A percentile compares a stretch with the other conserved stretches of the same genome.
phyloP scores from a whole-genome alignment of 768 basidiomycete species.

The Kwoniella sp. region DNA sequence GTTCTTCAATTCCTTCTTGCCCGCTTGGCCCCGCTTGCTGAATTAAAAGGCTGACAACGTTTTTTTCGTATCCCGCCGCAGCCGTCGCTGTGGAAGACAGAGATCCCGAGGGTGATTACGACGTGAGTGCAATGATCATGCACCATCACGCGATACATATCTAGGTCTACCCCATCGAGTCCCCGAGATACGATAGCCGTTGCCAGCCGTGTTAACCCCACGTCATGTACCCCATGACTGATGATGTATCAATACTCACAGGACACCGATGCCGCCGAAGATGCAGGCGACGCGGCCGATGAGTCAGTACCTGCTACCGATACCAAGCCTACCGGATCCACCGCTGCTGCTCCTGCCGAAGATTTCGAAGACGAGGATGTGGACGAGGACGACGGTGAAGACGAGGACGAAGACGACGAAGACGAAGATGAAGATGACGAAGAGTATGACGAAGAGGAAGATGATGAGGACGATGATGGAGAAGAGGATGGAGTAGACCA shows the following conservation, averaged over 20 bases:
- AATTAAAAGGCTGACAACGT: no score
- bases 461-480: slow-evolving; percentile 13
- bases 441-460: slow-evolving; percentile 15
- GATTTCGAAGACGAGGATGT: slow-evolving; percentile 1
- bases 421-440: slow-evolving; percentile 12
- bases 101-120: slow-evolving; percentile 12
- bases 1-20: not conserved
- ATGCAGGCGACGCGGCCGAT: slow-evolving; percentile 2
- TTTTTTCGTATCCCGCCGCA: not conserved
- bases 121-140: slow-evolving; percentile 11
- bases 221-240: no score
- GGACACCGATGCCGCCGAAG: not conserved
- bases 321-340: not conserved
- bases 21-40: no score
- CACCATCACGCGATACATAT: no score
- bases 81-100: slow-evolving; percentile 16
- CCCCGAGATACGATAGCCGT: no score
- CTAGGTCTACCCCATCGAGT: no score
- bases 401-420: slow-evolving; percentile 20
- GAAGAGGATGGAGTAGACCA: slow-evolving; percentile 22
- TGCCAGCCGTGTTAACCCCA: no score
- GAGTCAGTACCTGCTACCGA: not conserved
- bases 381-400: slow-evolving; percentile 20
- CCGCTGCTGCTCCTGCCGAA: slow-evolving; percentile 3
- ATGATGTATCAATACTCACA: not conserved